Conservation (phyloP, 495 filamentous ascomycete genomes). For the Pyrenula aspistea region DNA sequence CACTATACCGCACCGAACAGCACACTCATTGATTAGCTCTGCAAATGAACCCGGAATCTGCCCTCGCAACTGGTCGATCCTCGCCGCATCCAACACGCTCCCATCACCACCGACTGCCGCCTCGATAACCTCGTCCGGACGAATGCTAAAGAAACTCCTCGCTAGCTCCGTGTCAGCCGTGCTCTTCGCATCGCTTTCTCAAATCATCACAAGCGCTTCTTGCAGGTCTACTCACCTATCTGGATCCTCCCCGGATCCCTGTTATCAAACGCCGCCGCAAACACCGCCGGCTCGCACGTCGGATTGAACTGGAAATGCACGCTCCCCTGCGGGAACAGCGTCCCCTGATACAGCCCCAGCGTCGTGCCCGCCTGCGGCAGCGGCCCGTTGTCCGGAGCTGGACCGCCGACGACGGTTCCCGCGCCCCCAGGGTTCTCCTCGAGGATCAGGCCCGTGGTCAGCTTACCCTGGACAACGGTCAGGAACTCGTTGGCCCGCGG, state of each 20-base stretch:
- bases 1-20: conserved; percentile 1
- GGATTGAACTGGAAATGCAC: conserved; percentile 38
- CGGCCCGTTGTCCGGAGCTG: background rate
- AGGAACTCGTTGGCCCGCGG: conserved; percentile 34
- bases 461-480: conserved; percentile 17
- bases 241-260: conserved; percentile 28
- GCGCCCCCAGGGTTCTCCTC: conserved; percentile 23
- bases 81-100: conserved; percentile 2
- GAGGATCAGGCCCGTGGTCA: conserved; percentile 26
- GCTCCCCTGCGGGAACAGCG: conserved; percentile 28
- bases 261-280: conserved; percentile 26
- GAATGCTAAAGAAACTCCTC: background rate
- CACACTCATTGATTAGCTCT: conserved; percentile 1
- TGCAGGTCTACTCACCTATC: conserved; percentile 5
- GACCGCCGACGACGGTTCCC: conserved; percentile 2
- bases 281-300: conserved; percentile 23
- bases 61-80: conserved; percentile 1
- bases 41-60: conserved; percentile 1
- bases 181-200: no score
- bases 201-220: no score
- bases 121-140: conserved; percentile 1
- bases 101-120: conserved; percentile 1
- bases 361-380: conserved; percentile 16
- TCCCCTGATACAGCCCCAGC: conserved; percentile 21
- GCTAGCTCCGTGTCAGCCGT: background rate